phyloP scores from a whole-genome alignment of 2,329 filamentous ascomycete species.

The Alternaria triticimaculans region DNA sequence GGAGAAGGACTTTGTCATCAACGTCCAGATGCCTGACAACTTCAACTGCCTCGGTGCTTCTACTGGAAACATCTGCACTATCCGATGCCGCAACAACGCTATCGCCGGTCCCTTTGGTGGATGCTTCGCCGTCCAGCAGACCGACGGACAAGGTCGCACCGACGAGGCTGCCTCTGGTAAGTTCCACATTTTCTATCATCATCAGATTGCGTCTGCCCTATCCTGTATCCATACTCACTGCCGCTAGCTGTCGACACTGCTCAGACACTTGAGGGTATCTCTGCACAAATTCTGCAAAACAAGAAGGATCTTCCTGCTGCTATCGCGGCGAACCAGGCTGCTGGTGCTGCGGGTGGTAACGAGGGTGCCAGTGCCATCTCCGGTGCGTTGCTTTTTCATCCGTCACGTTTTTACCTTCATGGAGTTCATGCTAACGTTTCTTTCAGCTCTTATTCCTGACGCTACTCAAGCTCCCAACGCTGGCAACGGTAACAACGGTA shows the following conservation, averaged over 20 bases:
- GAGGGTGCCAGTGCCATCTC: conserved; percentile 51
- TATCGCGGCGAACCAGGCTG: conserved; percentile 55
- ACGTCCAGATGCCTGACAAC: conserved; percentile 62
- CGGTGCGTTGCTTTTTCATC: conserved; percentile 38
- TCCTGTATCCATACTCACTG: conserved; percentile 29
- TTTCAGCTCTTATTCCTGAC: conserved; percentile 23
- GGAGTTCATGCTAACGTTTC: conserved; percentile 10
- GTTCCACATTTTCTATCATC: conserved; percentile 7
- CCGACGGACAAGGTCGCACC: conserved; percentile 48
- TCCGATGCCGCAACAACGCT: conserved; percentile 67
- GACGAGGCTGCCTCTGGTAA: conserved; percentile 38
- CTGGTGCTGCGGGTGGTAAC: conserved; percentile 47
- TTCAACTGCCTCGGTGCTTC: conserved; percentile 60
- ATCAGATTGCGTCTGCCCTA: conserved; percentile 3
- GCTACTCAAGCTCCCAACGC: conserved; percentile 16
- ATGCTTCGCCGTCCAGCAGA: conserved; percentile 65
- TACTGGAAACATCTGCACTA: conserved; percentile 67
- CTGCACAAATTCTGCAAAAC: conserved; percentile 60
- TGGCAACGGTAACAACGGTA: conserved; percentile 19
- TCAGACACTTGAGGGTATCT: conserved; percentile 55
- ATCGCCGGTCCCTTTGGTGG: conserved; percentile 69
- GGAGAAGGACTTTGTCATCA: conserved; percentile 63
- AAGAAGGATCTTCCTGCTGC: conserved; percentile 58
- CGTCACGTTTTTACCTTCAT: conserved; percentile 20
- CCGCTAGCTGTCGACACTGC: conserved; percentile 54